Evolutionary conservation across 306 rosid species (phyloP), one percentile per base, ranked within the genome.

Genomic region (Parietaria judaica): DNA sequence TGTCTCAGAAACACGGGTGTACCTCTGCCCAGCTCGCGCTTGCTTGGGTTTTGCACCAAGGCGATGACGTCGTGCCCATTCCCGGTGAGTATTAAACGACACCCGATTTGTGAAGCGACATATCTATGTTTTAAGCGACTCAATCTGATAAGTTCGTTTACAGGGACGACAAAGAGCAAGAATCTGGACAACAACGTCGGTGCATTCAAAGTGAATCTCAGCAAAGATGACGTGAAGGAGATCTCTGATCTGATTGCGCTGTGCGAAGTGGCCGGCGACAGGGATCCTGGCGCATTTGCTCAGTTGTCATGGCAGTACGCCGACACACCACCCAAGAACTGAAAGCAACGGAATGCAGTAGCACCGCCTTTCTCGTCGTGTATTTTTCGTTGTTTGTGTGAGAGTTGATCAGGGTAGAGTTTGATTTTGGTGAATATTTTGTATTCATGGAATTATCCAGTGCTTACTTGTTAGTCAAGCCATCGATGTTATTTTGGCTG

Each of bases 31-130:
- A 86, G 55, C 79, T 85, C 58, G 81, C 95, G 54, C 67, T 85
- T 17, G 81, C 89, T 54, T 83, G 95, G 95, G 79, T 86, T 45
- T 81, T 89, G 47, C 78, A 76, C 7, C 83, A 76, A 74, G 97
- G 87, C 50, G 63, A 81, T 44, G 89, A 81, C 65, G 82, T 81
- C 41, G 81, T 70, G 3, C 84, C 87, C 11, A 82, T 78, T 16
- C 87, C 87, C 3, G 79, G 81, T 72, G 37, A 70, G 56, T 11
- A 14, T 39, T 39, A 39, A 39, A 39, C 44, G 8, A 49, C 52
- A 8, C 52, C 12, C 52, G 44, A 39, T 39, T 39, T 39, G 4
- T 39, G 44, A 39, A 39, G 7, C 7, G 4, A 39, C 7, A 39
- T 39, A 3, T 39, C 44, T 39, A 3, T 39, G 44, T 4, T 7